Base-by-base conservation (phyloP, 2,329 filamentous ascomycete genomes). In the Fusarium robinianum region DNA sequence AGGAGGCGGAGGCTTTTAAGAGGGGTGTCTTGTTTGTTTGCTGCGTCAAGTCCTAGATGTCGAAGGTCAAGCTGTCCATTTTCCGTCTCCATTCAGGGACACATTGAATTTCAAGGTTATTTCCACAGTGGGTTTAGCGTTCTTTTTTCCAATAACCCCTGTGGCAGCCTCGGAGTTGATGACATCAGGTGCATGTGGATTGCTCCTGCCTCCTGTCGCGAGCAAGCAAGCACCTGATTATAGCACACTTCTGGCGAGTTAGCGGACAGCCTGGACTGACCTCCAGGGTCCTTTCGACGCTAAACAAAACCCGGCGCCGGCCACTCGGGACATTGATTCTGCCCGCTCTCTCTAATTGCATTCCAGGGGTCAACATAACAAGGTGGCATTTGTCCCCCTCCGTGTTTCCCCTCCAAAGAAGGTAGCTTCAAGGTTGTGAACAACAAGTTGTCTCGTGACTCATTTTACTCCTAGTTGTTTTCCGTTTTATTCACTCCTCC, bases 321-420 rank as follows among this genome's bases (percentile, higher is more conserved):
- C n/a, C n/a, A n/a, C n/a, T n/a, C n/a, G n/a, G n/a, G n/a, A n/a
- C n/a, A n/a, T n/a, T n/a, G n/a, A n/a, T n/a, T n/a, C n/a, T n/a
- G n/a, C n/a, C n/a, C n/a, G n/a, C n/a, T n/a, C n/a, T n/a, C n/a
- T n/a, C 39, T 45, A 37, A 18, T 16, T n/a, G 36, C 26, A 33
- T 40, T 40, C 40, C 25, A 51, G 41, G 50, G 49, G 52, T 53
- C 38, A 25, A 27, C 31, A 39, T 41, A 41, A 38, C 42, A 46
- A 57, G 35, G 50, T 52, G 47, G 51, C 42, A 47, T 53, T 36
- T 52, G 43, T 7, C 15, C 8, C 31, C 27, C 51, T 43, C 44
- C 47, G 25, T 54, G 43, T 26, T 27, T 42, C 46, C 53, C 53
- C 53, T 57, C 46, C 53, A 48, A 10, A 23, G 32, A 38, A 40